A percentile compares a stretch with the other conserved stretches of the same genome.
Conservation (phyloP, 805 yeast genomes). For the Candida vaughaniae region DNA sequence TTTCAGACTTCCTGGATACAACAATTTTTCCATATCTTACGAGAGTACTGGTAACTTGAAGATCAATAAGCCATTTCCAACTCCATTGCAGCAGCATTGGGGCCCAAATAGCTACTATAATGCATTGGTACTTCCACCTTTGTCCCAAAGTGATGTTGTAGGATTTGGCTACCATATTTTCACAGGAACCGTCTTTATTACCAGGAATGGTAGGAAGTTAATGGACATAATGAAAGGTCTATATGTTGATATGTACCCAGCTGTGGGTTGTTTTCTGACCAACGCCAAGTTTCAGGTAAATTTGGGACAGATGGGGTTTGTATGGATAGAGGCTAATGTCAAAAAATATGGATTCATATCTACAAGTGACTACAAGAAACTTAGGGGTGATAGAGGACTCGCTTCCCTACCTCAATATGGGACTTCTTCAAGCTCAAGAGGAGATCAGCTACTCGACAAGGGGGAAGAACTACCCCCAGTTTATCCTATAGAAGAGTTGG, state of each 20-base stretch:
- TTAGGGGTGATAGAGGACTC: constrained; percentile 38
- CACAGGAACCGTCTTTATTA: constrained; percentile 50
- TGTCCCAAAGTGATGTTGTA: constrained; percentile 52
- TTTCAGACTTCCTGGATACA: constrained; percentile 73
- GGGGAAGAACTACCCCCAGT: constrained; percentile 74
- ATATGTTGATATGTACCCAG: constrained; percentile 51
- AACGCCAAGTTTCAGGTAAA: constrained; percentile 44
- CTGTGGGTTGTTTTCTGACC: constrained; percentile 49
- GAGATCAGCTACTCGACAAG: constrained; percentile 60
- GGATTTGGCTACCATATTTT: constrained; percentile 53
- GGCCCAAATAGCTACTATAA: constrained; percentile 41
- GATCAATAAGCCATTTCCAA: constrained; percentile 61
- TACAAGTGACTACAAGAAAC: constrained; percentile 37
- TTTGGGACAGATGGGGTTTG: constrained; percentile 45
- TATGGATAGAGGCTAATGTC: constrained; percentile 51
- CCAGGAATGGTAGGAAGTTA: constrained; percentile 55
- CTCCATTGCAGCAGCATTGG: constrained; percentile 43
- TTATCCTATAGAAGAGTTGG: constrained; percentile 62
- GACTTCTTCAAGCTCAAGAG: constrained; percentile 25
- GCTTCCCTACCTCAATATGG: constrained; percentile 44
- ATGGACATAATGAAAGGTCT: constrained; percentile 51
- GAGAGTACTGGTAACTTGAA: constrained; percentile 72
- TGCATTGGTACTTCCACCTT: constrained; percentile 50
- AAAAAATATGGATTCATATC: constrained; percentile 57
- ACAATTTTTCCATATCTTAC: constrained; percentile 66